phyloP scores from a whole-genome alignment of 1,284 basidiomycete species.

The Pseudozyma flocculosa region DNA sequence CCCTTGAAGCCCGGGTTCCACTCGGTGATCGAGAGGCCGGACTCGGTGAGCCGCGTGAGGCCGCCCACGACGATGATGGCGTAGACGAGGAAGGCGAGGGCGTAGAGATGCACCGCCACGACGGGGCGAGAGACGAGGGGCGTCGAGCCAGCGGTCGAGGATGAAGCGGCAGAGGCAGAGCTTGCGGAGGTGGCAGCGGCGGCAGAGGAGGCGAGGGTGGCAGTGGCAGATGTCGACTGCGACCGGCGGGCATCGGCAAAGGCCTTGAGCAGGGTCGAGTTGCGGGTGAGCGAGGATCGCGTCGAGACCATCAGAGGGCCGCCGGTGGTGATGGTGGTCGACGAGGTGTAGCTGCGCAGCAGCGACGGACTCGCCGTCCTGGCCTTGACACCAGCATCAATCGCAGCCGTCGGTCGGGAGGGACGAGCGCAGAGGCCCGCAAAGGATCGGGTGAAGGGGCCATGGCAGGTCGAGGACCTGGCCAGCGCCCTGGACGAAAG shows the following conservation, averaged over 20 bases:
- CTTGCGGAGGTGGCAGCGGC: not conserved
- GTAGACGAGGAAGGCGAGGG: slow-evolving; percentile 81
- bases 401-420: too few species aligned
- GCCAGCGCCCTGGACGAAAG: too few species aligned
- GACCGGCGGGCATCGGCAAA: slow-evolving; percentile 1
- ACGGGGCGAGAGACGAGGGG: slow-evolving; percentile 67
- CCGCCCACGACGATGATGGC: slow-evolving; percentile 93
- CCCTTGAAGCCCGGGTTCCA: slow-evolving; percentile 89
- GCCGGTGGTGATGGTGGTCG: too few species aligned
- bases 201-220: slow-evolving; percentile 1
- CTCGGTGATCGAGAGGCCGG: slow-evolving; percentile 95
- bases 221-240: slow-evolving; percentile 10
- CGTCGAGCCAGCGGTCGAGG: not conserved
- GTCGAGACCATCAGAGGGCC: too few species aligned
- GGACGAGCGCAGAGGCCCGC: too few species aligned
- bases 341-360: too few species aligned
- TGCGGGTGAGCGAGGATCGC: too few species aligned
- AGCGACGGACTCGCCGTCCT: too few species aligned
- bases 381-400: too few species aligned
- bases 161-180: not conserved
- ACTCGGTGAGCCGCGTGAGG: slow-evolving; percentile 94
- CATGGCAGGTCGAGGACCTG: too few species aligned
- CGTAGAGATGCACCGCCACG: slow-evolving; percentile 76
- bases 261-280: too few species aligned
- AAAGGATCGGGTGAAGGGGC: too few species aligned